Evolutionary conservation across 1,284 basidiomycete species (phyloP).

Genomic region (Stygiomarasmius scandens): DNA sequence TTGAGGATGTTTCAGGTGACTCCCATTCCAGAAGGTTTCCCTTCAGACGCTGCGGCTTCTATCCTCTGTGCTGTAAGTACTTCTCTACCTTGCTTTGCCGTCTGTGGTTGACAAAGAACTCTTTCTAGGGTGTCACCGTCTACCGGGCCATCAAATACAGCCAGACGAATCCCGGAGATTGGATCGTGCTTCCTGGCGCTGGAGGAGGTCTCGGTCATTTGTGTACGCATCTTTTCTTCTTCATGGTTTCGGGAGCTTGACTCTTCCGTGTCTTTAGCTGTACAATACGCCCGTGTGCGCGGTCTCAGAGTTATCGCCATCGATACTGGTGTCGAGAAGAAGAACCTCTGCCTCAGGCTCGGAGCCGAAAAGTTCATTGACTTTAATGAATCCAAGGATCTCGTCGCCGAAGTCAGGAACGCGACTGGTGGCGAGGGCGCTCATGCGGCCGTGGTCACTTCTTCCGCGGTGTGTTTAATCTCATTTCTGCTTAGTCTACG

Average conservation of each 20-base stretch:
- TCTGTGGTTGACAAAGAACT: background rate
- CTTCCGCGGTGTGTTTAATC: conserved; percentile 52
- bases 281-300: conserved; percentile 78
- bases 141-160: conserved; percentile 86
- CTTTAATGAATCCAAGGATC: conserved; percentile 66
- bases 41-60: conserved; percentile 75
- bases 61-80: conserved; percentile 76
- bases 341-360: conserved; percentile 64
- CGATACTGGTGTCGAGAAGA: conserved; percentile 79
- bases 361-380: conserved; percentile 85
- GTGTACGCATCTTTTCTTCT: conserved; percentile 36
- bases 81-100: background rate
- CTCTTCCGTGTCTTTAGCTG: conserved; percentile 43
- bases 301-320: conserved; percentile 82
- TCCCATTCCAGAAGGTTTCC: conserved; percentile 70
- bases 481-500: too few species aligned
- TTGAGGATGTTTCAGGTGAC: too few species aligned
- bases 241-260: background rate
- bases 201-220: conserved; percentile 77
- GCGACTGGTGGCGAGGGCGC: conserved; percentile 75
- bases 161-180: conserved; percentile 73
- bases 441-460: conserved; percentile 74
- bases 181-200: conserved; percentile 80
- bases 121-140: conserved; percentile 69
- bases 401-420: conserved; percentile 63